Conservation (phyloP, 192 early-diverging fungal genomes). For the Spinellus fusiger region DNA sequence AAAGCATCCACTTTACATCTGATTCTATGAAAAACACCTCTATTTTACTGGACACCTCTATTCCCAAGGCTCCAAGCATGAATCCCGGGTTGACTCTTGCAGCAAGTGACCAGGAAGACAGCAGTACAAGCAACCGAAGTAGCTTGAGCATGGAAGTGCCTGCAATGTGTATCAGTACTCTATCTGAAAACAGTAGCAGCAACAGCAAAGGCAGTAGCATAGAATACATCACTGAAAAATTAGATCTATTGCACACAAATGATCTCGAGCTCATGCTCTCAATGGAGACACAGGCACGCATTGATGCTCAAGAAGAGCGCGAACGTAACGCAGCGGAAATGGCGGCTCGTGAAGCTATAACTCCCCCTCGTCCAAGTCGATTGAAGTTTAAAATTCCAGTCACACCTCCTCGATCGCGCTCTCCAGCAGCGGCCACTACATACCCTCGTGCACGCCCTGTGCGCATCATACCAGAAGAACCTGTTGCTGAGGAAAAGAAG, state of each 20-base stretch:
- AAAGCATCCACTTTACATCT: neutral
- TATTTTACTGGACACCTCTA: neutral
- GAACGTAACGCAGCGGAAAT: conserved; percentile 9
- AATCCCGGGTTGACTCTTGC: no score
- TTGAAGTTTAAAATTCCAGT: conserved; percentile 28
- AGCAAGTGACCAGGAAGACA: neutral
- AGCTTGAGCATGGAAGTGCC: neutral
- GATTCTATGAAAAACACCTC: neutral
- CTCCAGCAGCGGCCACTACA: neutral
- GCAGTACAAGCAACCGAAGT: neutral
- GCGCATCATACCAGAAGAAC: conserved; percentile 4
- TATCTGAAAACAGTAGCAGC: no score
- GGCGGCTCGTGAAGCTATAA: conserved; percentile 20
- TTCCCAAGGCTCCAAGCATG: neutral
- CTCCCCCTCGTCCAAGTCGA: conserved; percentile 16
- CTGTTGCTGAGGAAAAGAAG: neutral
- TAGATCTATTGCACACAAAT: conserved; percentile 4
- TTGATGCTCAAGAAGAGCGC: conserved; percentile 17
- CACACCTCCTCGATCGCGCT: conserved; percentile 20
- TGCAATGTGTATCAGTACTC: no score
- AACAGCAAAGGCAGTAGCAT: neutral
- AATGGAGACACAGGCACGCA: conserved; percentile 20
- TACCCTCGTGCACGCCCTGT: conserved; percentile 15
- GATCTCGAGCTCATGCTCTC: conserved; percentile 19
- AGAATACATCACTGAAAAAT: conserved; percentile 5